phyloP scores from a whole-genome alignment of 495 filamentous ascomycete genomes.

The Aspergillus ostianus region DNA sequence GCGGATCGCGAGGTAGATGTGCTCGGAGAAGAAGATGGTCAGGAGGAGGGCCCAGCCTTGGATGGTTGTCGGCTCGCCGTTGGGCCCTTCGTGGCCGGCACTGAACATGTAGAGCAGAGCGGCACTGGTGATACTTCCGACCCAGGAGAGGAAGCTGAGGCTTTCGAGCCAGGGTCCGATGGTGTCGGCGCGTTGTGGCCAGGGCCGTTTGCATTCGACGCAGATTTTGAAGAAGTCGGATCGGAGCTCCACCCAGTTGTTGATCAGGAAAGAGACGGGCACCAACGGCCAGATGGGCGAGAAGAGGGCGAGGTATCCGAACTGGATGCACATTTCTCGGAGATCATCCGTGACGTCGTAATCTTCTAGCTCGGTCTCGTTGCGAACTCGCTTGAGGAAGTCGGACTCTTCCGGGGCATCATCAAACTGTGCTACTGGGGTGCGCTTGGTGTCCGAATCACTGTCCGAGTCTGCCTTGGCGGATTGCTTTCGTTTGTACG shows the following conservation, averaged over 20 bases:
- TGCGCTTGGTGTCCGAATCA: constrained; percentile 18
- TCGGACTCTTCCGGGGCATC: constrained; percentile 69
- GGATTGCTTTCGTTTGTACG: constrained; percentile 39
- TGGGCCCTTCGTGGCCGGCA: constrained; percentile 56
- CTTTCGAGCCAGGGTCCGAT: constrained; percentile 94
- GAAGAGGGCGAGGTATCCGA: constrained; percentile 92
- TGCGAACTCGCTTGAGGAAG: constrained; percentile 77
- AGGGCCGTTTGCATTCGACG: constrained; percentile 81
- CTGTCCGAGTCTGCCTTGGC: constrained; percentile 18
- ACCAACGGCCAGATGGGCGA: constrained; percentile 91
- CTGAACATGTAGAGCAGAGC: constrained; percentile 88
- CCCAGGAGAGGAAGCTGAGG: constrained; percentile 85
- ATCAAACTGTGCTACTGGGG: constrained; percentile 21
- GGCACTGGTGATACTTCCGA: constrained; percentile 80
- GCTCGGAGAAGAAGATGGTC: constrained; percentile 84
- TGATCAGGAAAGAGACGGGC: constrained; percentile 82
- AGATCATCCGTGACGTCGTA: constrained; percentile 90
- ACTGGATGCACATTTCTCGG: constrained; percentile 93
- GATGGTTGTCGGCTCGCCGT: constrained; percentile 59
- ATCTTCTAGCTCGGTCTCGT: constrained; percentile 78
- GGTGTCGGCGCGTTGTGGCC: constrained; percentile 81
- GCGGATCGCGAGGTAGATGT: constrained; percentile 74
- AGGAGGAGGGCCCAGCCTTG: constrained; percentile 78
- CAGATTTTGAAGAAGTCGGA: constrained; percentile 95
- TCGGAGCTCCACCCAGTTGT: constrained; percentile 95